phyloP scores from a whole-genome alignment of 306 rosid genomes.

The Lupinus albus region DNA sequence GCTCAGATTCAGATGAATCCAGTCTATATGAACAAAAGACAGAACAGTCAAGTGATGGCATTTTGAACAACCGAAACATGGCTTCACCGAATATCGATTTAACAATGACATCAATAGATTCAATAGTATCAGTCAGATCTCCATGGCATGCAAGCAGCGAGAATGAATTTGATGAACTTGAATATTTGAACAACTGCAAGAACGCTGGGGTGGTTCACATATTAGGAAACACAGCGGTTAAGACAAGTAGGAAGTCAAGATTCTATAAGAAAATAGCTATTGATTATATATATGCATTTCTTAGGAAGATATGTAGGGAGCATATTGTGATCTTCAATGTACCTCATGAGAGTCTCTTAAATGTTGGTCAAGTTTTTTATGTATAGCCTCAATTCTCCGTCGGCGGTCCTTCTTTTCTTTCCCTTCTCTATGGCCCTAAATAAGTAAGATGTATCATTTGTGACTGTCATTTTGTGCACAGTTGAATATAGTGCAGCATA shows the following conservation, averaged over 20 bases:
- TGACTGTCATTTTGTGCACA: conserved; percentile 37
- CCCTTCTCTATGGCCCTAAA: background rate
- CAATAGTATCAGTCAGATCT: conserved; percentile 59
- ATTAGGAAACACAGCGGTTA: conserved; percentile 77
- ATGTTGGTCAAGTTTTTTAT: conserved; percentile 88
- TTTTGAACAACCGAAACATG: conserved; percentile 48
- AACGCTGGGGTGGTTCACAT: conserved; percentile 96
- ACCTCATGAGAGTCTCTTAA: conserved; percentile 92
- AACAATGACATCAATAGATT: conserved; percentile 63
- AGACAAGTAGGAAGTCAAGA: conserved; percentile 71
- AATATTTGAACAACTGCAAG: conserved; percentile 66
- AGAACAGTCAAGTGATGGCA: conserved; percentile 44
- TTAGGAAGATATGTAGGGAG: conserved; percentile 89
- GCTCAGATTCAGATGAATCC: conserved; percentile 77
- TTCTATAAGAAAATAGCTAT: conserved; percentile 74
- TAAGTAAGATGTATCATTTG: conserved; percentile 32
- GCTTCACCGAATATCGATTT: conserved; percentile 45
- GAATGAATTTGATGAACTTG: conserved; percentile 71
- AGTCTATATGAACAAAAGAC: conserved; percentile 59
- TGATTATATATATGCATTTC: conserved; percentile 85
- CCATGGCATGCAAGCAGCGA: conserved; percentile 56
- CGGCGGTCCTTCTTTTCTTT: background rate
- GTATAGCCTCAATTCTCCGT: conserved; percentile 59
- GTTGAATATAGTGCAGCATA: conserved; percentile 33
- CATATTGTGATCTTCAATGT: conserved; percentile 86